Evolutionary conservation across 202 grass and related monocot species (phyloP).

Genomic region (Setaria italica): DNA sequence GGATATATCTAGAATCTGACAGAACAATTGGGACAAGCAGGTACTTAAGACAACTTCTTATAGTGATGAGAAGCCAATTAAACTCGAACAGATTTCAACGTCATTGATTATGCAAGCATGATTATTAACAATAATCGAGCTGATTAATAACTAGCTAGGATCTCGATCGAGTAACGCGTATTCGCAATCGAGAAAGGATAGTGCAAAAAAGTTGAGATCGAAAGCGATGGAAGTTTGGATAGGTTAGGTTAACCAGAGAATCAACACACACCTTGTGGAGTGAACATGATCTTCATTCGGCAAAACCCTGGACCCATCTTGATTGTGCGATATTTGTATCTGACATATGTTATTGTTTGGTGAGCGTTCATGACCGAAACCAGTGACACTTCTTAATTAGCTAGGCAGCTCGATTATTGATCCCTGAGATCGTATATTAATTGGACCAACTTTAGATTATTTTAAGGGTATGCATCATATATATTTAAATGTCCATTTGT

Average conservation of each 20-base stretch:
- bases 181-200: background rate
- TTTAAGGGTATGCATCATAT: background rate
- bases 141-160: background rate
- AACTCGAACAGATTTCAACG: background rate
- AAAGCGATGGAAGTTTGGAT: conserved; percentile 1
- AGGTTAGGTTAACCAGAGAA: conserved; percentile 24
- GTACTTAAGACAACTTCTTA: background rate
- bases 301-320: background rate
- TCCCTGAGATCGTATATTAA: background rate
- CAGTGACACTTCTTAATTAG: background rate
- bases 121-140: background rate
- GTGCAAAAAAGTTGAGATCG: background rate
- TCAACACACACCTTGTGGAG: background rate
- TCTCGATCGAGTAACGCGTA: background rate
- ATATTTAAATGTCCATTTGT: background rate
- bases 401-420: background rate
- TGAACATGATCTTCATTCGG: background rate
- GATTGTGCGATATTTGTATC: background rate
- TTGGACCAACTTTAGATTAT: background rate
- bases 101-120: conserved; percentile 15
- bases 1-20: background rate
- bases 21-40: background rate
- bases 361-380: conserved; percentile 19
- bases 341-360: conserved; percentile 2
- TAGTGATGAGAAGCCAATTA: background rate